Base-by-base conservation (phyloP, 257 asterid species). In the Solanum infundibuliforme region DNA sequence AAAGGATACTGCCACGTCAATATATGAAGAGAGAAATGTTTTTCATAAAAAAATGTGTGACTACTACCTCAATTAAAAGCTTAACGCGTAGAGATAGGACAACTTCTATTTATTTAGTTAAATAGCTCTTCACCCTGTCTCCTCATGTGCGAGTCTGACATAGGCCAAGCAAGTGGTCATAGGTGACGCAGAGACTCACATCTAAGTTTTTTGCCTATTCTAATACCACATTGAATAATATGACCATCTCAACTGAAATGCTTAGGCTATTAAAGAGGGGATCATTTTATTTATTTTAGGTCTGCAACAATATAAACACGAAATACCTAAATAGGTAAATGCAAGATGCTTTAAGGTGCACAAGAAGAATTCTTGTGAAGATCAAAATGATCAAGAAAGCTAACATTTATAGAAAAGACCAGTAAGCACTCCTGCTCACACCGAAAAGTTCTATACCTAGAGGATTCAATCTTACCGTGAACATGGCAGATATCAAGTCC, bases 1-100 rank as follows among this genome's bases (percentile, higher is more conserved):
- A 88, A 69, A 86, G 86, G 77, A 82, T n/a, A 52, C 41, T 20
- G 73, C 88, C 74, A 88, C 87, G 89, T 83, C 21, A 87, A 87
- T 88, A 86, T 13, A 31, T 14, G 39, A 31, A 39, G 43, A 77
- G 10, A 82, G 20, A 83, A 23, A 65, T 41, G 9, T 65, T 32
- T 16, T 81, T 18, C 41, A 46, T 43, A 81, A 29, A 16, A 79
- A 29, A 18, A 8, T 18, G 85, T 81, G 39, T 16, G 39, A 81
- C 68, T 43, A 43, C 66, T 25, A 43, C 65, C 13, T 41, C 38
- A 79, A 43, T 31, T n/a, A 43, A 79, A 27, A 43, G 13, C 36
- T 43, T 27, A 79, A 43, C 65, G 4, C 3, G 8, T 43, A 43
- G 38, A 76, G 4, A 76, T 0, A 43, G 25, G 84, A 27, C 25